Conservation (phyloP, 495 filamentous ascomycete species). For the Penicillium roqueforti region DNA sequence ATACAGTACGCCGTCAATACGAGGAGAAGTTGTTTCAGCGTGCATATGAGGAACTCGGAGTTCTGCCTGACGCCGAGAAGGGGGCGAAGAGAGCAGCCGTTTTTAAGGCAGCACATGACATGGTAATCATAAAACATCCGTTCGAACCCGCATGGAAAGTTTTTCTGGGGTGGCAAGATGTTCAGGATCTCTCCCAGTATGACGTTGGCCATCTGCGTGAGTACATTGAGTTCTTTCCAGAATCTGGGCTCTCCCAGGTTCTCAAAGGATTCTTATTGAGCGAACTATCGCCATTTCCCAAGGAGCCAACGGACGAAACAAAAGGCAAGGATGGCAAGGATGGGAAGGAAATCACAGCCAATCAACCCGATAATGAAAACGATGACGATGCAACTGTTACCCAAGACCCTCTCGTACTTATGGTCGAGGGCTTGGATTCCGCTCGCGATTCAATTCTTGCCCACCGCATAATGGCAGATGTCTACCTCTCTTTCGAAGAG, state of each 20-base stretch:
- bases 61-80: slow-evolving; percentile 63
- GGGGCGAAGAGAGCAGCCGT: slow-evolving; percentile 63
- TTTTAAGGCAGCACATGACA: slow-evolving; percentile 69
- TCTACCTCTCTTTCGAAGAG: slow-evolving; percentile 82
- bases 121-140: slow-evolving; percentile 94
- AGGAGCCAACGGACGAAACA: slow-evolving; percentile 26
- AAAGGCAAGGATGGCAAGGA: slow-evolving; percentile 29
- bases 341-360: slow-evolving; percentile 22
- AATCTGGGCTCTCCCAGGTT: slow-evolving; percentile 73
- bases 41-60: slow-evolving; percentile 69
- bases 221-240: slow-evolving; percentile 79
- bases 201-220: slow-evolving; percentile 71
- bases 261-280: slow-evolving; percentile 76
- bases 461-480: slow-evolving; percentile 78
- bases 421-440: slow-evolving; percentile 75
- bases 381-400: slow-evolving; percentile 48
- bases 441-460: slow-evolving; percentile 71
- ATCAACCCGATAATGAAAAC: neutral
- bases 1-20: slow-evolving; percentile 74
- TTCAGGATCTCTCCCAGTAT: slow-evolving; percentile 63
- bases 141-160: slow-evolving; percentile 89
- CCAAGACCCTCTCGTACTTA: slow-evolving; percentile 71
- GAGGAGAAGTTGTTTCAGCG: slow-evolving; percentile 88
- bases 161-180: slow-evolving; percentile 82
- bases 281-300: slow-evolving; percentile 76